phyloP scores from a whole-genome alignment of 163 green algal genomes.

The Volvox carteri region DNA sequence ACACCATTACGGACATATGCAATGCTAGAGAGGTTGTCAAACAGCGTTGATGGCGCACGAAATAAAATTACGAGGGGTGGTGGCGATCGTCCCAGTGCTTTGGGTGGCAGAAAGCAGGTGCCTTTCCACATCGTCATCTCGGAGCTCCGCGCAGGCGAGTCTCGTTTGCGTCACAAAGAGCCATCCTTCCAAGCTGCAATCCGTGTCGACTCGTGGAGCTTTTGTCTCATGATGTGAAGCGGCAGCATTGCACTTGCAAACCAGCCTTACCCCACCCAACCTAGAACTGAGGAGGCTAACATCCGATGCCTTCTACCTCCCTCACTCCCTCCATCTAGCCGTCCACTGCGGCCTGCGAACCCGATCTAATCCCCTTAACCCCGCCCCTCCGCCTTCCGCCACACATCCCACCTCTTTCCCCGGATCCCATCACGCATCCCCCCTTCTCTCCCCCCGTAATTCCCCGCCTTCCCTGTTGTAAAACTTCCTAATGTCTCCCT shows the following conservation, averaged over 20 bases:
- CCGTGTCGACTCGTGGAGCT: too few relatives aligned
- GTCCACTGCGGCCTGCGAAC: too few relatives aligned
- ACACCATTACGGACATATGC: background rate
- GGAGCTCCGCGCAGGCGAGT: slow-evolving; percentile 34
- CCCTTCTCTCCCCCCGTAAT: background rate
- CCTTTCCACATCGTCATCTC: slow-evolving; percentile 39
- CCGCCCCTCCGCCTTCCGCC: background rate
- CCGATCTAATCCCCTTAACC: background rate
- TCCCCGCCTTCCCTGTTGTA: too few relatives aligned
- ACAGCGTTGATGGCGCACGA: background rate
- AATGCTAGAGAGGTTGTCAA: slow-evolving; percentile 31
- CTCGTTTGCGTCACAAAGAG: background rate
- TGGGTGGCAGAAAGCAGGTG: background rate
- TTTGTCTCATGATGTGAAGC: too few relatives aligned
- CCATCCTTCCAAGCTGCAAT: too few relatives aligned
- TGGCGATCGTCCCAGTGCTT: background rate
- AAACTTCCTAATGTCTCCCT: too few relatives aligned
- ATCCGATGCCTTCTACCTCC: too few relatives aligned
- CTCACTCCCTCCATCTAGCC: too few relatives aligned
- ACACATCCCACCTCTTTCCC: background rate
- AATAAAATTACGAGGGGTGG: background rate
- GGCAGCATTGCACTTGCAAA: too few relatives aligned
- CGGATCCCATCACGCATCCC: background rate
- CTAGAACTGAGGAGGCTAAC: too few relatives aligned
- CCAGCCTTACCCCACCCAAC: too few relatives aligned